phyloP scores from a whole-genome alignment of 2,329 filamentous ascomycete species.

The Penicillium sclerotiorum region DNA sequence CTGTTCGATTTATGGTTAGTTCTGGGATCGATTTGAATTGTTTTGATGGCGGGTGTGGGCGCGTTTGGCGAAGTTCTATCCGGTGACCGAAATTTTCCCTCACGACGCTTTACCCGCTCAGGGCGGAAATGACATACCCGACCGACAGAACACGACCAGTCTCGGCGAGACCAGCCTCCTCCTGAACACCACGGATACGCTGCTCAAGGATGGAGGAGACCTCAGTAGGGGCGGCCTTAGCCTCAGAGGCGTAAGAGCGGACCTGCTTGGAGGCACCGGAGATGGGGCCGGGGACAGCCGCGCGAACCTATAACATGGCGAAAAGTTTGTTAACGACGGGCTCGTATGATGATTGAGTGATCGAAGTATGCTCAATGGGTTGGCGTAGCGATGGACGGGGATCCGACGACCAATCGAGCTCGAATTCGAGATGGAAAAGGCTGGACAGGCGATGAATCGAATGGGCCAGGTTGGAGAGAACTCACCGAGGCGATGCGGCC shows the following conservation, averaged over 20 bases:
- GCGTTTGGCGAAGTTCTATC: conserved; percentile 31
- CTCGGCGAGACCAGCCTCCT: conserved; percentile 95
- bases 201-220: conserved; percentile 99
- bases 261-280: conserved; percentile 70
- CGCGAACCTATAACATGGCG: conserved; percentile 68
- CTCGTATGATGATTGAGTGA: conserved; percentile 42
- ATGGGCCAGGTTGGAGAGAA: conserved; percentile 56
- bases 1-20: conserved; percentile 54
- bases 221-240: conserved; percentile 95
- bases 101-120: conserved; percentile 15
- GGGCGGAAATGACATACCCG: conserved; percentile 70
- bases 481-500: conserved; percentile 94
- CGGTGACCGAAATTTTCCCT: conserved; percentile 34
- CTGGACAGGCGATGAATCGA: conserved; percentile 32
- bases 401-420: conserved; percentile 36
- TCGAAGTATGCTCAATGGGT: conserved; percentile 23
- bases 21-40: conserved; percentile 10
- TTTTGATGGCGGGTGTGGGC: conserved; percentile 16
- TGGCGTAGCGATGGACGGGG: conserved; percentile 23
- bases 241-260: conserved; percentile 88
- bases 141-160: conserved; percentile 98
- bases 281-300: conserved; percentile 76
- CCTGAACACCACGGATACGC: conserved; percentile 96
- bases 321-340: conserved; percentile 53
- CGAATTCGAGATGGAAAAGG: conserved; percentile 35